phyloP scores from a whole-genome alignment of 345 rosid genomes.

The Anacardium occidentale region DNA sequence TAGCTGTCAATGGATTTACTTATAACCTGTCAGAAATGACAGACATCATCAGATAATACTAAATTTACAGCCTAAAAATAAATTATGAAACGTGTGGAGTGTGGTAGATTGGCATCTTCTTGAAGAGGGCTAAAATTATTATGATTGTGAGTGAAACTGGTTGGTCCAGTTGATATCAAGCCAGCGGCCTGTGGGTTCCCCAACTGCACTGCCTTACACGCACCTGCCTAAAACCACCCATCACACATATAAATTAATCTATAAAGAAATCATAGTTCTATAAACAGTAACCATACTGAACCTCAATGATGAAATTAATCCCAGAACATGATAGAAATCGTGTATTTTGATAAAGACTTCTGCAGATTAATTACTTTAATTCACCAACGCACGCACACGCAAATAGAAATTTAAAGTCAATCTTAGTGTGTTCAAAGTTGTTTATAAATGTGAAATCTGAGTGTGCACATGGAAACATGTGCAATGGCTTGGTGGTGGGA shows the following conservation, averaged over 20 bases:
- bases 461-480: constrained; percentile 1
- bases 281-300: not conserved
- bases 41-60: too few relatives aligned
- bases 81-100: too few relatives aligned
- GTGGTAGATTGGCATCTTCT: too few relatives aligned
- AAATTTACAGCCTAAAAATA: too few relatives aligned
- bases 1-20: not conserved
- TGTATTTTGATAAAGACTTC: too few relatives aligned
- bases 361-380: too few relatives aligned
- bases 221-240: not conserved
- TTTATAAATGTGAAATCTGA: too few relatives aligned
- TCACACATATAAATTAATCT: not conserved
- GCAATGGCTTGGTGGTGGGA: not conserved
- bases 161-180: constrained; percentile 3
- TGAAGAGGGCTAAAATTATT: too few relatives aligned
- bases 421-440: not conserved
- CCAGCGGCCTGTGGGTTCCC: not conserved
- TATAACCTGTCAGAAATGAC: not conserved
- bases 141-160: not conserved
- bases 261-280: not conserved
- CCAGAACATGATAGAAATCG: not conserved
- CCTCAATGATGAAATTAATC: not conserved
- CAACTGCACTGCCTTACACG: not conserved
- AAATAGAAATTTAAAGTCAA: not conserved
- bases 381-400: not conserved